Evolutionary conservation across 768 basidiomycete genomes (phyloP).

Genomic region (Hydnomerulius pinastri): DNA sequence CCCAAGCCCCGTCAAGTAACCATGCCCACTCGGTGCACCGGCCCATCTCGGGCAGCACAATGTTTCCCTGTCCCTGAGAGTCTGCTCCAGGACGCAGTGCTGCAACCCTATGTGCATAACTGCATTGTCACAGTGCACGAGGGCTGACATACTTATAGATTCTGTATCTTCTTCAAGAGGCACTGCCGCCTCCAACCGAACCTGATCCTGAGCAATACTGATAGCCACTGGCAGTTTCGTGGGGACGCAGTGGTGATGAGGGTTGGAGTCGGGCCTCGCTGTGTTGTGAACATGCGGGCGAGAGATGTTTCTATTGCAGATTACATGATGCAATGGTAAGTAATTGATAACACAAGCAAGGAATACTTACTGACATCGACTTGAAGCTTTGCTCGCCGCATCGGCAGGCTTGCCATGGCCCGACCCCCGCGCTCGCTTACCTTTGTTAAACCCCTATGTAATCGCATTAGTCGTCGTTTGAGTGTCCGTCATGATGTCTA

Average conservation of each 20-base stretch:
- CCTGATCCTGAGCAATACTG: background rate
- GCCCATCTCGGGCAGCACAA: background rate
- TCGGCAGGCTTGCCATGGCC: background rate
- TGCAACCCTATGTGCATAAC: conserved; percentile 12
- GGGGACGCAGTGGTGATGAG: conserved; percentile 8
- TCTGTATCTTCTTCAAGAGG: conserved; percentile 11
- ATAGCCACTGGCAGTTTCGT: background rate
- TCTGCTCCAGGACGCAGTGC: background rate
- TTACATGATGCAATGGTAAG: conserved; percentile 7
- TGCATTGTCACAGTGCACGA: conserved; percentile 2
- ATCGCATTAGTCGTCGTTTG: background rate
- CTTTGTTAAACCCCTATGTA: background rate
- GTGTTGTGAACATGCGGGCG: conserved; percentile 8
- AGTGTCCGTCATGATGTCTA: no score
- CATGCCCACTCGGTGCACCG: background rate
- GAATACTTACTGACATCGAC: no score
- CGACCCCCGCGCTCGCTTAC: background rate
- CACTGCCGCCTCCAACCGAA: conserved; percentile 6
- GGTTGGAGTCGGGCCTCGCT: background rate
- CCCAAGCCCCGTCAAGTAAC: background rate
- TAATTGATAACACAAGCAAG: background rate
- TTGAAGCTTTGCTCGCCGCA: background rate
- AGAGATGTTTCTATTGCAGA: conserved; percentile 3
- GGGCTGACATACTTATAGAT: background rate
- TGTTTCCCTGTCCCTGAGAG: conserved; percentile 4